These are phyloP conservation scores for Leptosphaerulina australis DNA, from an alignment of 2,329 filamentous ascomycete genomes.

Conservation along the genomic window DNA sequence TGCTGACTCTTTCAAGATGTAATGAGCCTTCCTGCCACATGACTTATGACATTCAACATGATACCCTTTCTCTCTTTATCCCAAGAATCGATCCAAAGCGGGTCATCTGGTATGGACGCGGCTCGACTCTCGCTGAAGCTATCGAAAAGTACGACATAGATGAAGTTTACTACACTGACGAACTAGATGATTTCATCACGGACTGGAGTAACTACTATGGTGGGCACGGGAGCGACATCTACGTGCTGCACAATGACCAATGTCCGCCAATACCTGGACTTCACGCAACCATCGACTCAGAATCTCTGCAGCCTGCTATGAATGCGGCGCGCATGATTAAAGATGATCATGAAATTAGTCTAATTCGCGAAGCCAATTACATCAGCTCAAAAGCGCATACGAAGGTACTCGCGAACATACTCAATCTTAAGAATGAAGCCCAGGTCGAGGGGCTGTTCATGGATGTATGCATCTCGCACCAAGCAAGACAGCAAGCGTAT, in stretches of 20 bases:
- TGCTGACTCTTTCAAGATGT: constrained; percentile 33
- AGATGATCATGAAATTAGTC: constrained; percentile 78
- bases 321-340: constrained; percentile 82
- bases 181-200: constrained; percentile 38
- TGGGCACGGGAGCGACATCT: constrained; percentile 32
- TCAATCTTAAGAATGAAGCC: constrained; percentile 73
- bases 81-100: constrained; percentile 68
- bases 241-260: constrained; percentile 45
- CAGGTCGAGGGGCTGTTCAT: constrained; percentile 82
- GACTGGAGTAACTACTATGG: constrained; percentile 37
- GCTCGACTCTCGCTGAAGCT: constrained; percentile 66
- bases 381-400: constrained; percentile 80
- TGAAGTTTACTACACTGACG: constrained; percentile 63
- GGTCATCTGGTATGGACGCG: constrained; percentile 68
- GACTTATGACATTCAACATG: constrained; percentile 63
- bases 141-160: constrained; percentile 70
- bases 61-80: constrained; percentile 74
- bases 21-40: constrained; percentile 62
- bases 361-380: constrained; percentile 79
- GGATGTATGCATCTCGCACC: constrained; percentile 71
- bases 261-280: constrained; percentile 21
- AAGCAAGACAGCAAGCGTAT: constrained; percentile 81
- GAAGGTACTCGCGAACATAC: constrained; percentile 69
- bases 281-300: constrained; percentile 29
- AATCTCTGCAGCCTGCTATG: constrained; percentile 71